Conservation (phyloP, 495 filamentous ascomycete species). For the Paragyromitra xinjiangensis region DNA sequence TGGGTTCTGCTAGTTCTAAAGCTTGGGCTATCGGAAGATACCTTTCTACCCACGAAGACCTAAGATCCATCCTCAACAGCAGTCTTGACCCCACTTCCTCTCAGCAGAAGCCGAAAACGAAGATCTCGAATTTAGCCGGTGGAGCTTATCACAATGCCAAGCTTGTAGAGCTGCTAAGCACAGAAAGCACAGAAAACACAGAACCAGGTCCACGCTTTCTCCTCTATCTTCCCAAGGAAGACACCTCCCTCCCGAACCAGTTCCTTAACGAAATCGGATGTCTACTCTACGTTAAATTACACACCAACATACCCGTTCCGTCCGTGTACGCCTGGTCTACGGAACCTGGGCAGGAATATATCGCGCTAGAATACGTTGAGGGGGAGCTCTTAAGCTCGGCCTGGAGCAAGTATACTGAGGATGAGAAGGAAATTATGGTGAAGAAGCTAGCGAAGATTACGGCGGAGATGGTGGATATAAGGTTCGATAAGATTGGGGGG, state of each 20-base stretch:
- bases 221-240: conserved; percentile 1
- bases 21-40: conserved; percentile 10
- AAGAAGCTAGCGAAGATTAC: conserved; percentile 1
- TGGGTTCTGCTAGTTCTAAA: conserved; percentile 16
- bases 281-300: neutral
- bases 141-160: neutral
- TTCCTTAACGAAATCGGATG: conserved; percentile 16
- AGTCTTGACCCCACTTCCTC: neutral
- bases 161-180: neutral
- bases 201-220: conserved; percentile 1
- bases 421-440: neutral
- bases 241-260: neutral
- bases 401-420: neutral
- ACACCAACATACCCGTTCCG: conserved; percentile 17
- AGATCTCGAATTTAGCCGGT: neutral
- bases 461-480: too few species aligned
- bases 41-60: neutral
- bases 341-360: neutral
- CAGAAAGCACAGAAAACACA: neutral
- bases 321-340: conserved; percentile 2
- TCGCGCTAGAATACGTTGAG: neutral
- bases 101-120: neutral
- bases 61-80: conserved; percentile 6
- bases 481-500: neutral
- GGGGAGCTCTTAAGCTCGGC: conserved; percentile 1